Evolutionary conservation across 1,284 basidiomycete species (phyloP).

Genomic region (Boletus albobrunnescens): DNA sequence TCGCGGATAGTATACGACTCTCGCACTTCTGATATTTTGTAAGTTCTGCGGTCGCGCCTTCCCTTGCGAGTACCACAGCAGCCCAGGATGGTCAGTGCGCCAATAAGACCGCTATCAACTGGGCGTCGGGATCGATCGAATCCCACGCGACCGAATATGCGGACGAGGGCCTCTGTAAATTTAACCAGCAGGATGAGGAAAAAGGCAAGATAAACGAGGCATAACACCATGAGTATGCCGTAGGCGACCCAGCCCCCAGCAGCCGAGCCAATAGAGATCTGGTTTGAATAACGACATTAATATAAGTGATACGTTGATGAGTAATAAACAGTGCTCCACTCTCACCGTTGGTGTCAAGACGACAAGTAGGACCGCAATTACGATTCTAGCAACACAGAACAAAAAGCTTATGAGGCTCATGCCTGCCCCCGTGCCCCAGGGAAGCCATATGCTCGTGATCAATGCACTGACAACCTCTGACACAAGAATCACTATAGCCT

Average conservation of each 20-base stretch:
- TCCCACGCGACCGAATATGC: slow-evolving; percentile 74
- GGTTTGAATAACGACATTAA: slow-evolving; percentile 14
- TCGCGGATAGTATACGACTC: slow-evolving; percentile 30
- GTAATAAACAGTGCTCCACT: slow-evolving; percentile 15
- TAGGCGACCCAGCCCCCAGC: slow-evolving; percentile 91
- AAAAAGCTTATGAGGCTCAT: slow-evolving; percentile 94
- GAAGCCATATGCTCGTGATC: slow-evolving; percentile 88
- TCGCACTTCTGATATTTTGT: slow-evolving; percentile 28
- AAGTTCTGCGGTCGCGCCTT: slow-evolving; percentile 26
- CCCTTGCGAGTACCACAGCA: slow-evolving; percentile 62
- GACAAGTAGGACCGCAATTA: slow-evolving; percentile 84
- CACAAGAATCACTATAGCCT: slow-evolving; percentile 85
- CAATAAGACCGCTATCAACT: slow-evolving; percentile 82
- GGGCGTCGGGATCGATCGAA: slow-evolving; percentile 83
- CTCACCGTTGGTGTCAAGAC: slow-evolving; percentile 85
- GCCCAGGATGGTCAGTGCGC: slow-evolving; percentile 70
- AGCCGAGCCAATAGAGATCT: slow-evolving; percentile 78
- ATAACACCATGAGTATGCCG: slow-evolving; percentile 84
- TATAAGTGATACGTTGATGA: slow-evolving; percentile 11
- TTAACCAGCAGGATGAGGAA: slow-evolving; percentile 81
- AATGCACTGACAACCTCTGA: slow-evolving; percentile 81
- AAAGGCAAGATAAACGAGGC: slow-evolving; percentile 79
- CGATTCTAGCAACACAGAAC: slow-evolving; percentile 85
- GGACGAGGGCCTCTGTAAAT: slow-evolving; percentile 75
- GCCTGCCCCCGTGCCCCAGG: slow-evolving; percentile 93